Evolutionary conservation across 2,329 filamentous ascomycete genomes (phyloP).

Genomic region (Diplodia seriata): DNA sequence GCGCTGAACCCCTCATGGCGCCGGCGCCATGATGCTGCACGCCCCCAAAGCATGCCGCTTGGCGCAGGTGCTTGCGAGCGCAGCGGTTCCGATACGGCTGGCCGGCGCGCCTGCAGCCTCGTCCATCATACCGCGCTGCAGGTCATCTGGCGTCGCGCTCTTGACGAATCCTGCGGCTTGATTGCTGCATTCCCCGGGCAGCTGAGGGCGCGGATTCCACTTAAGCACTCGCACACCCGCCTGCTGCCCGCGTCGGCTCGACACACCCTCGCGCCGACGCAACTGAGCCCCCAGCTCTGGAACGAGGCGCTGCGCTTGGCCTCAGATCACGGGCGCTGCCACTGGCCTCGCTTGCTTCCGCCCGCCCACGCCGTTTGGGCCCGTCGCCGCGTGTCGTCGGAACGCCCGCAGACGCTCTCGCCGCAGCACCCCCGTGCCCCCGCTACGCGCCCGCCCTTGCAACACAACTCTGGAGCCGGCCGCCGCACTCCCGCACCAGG

Average conservation of each 20-base stretch:
- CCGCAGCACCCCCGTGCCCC: slow-evolving; percentile 7
- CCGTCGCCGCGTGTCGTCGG: slow-evolving; percentile 26
- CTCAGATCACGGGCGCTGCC: slow-evolving; percentile 22
- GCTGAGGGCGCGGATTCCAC: slow-evolving; percentile 29
- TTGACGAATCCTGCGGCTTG: slow-evolving; percentile 29
- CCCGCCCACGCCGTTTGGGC: slow-evolving; percentile 29
- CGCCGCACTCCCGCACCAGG: slow-evolving; percentile 23
- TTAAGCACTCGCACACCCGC: slow-evolving; percentile 30
- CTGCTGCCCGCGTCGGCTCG: slow-evolving; percentile 29
- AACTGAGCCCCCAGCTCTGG: slow-evolving; percentile 21
- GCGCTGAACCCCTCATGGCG: slow-evolving; percentile 27
- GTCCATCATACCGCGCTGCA: slow-evolving; percentile 29
- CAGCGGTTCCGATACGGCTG: slow-evolving; percentile 30
- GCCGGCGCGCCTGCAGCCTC: slow-evolving; percentile 29
- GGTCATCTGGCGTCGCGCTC: slow-evolving; percentile 29
- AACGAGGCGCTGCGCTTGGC: slow-evolving; percentile 12
- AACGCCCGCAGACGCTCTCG: slow-evolving; percentile 30
- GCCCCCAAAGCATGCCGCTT: slow-evolving; percentile 23
- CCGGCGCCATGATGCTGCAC: slow-evolving; percentile 20
- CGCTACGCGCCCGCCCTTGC: slow-evolving; percentile 24
- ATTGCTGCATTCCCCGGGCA: slow-evolving; percentile 27
- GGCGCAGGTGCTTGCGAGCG: slow-evolving; percentile 21
- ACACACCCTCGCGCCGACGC: slow-evolving; percentile 24
- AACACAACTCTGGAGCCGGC: slow-evolving; percentile 24
- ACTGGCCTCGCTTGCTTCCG: slow-evolving; percentile 28